Percentiles rank a stretch among this genome's conserved stretches.
Conservation (phyloP, 495 filamentous ascomycete species). For the Penicillium odoratum region DNA sequence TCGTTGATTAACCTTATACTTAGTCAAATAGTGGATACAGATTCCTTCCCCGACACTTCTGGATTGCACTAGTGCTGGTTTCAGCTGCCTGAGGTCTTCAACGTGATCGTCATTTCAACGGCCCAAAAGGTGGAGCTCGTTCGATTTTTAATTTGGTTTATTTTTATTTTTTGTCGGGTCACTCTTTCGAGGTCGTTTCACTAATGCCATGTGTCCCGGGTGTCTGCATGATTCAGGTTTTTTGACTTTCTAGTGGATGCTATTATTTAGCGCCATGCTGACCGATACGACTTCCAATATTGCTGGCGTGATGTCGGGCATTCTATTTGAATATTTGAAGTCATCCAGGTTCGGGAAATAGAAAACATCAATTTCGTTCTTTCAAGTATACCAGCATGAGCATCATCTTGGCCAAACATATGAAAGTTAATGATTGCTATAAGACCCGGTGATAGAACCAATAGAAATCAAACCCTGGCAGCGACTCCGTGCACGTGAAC, state of each 20-base stretch:
- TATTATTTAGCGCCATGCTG: too few species aligned
- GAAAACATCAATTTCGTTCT: too few species aligned
- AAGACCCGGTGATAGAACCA: too few species aligned
- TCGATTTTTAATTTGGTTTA: not conserved
- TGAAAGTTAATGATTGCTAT: too few species aligned
- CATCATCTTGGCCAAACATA: too few species aligned
- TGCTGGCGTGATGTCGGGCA: too few species aligned
- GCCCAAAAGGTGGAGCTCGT: not conserved
- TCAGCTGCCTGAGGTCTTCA: constrained; percentile 13
- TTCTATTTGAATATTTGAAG: too few species aligned
- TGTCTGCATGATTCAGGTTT: not conserved
- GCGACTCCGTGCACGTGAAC: too few species aligned
- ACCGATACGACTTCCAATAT: too few species aligned
- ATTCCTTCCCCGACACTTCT: not conserved
- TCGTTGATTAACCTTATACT: not conserved
- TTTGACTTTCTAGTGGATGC: not conserved
- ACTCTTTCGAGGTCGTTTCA: not conserved
- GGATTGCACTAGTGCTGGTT: not conserved
- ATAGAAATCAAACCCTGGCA: too few species aligned
- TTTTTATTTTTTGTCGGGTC: not conserved
- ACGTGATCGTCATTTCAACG: constrained; percentile 5
- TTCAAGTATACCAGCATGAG: too few species aligned
- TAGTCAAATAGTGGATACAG: constrained; percentile 2
- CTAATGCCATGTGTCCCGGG: not conserved
- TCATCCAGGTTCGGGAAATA: too few species aligned